A percentile compares a stretch with the other conserved stretches of the same genome.
Evolutionary conservation across 306 rosid genomes (phyloP).

Genomic region (Lathyrus oleraceus): DNA sequence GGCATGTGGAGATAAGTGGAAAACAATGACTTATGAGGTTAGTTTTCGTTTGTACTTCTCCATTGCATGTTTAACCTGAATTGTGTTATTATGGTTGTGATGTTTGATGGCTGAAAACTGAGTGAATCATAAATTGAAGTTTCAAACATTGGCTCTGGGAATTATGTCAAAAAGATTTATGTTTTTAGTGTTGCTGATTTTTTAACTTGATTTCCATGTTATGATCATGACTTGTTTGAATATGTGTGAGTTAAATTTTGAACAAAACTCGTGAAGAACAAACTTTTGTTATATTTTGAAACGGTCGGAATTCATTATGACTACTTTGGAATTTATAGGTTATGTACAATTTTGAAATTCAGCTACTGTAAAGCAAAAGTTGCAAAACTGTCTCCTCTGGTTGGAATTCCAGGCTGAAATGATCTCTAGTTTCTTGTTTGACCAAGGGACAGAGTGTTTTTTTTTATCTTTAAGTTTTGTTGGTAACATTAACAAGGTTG

Average conservation of each 20-base stretch:
- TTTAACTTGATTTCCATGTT: conserved; percentile 4
- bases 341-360: conserved; percentile 9
- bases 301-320: conserved; percentile 7
- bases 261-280: conserved; percentile 13
- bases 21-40: conserved; percentile 93
- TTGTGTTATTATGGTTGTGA: conserved; percentile 18
- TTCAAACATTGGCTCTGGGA: neutral
- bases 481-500: neutral
- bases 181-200: neutral
- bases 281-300: conserved; percentile 16
- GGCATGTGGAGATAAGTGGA: conserved; percentile 98
- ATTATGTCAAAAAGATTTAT: conserved; percentile 1
- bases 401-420: conserved; percentile 9
- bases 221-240: neutral
- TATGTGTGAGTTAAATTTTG: conserved; percentile 7
- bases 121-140: conserved; percentile 20
- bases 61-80: conserved; percentile 20
- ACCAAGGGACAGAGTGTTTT: neutral
- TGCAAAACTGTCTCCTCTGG: conserved; percentile 7
- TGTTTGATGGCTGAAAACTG: conserved; percentile 27
- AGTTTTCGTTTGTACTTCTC: conserved; percentile 31
- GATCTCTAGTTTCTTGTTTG: neutral
- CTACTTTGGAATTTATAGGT: conserved; percentile 15
- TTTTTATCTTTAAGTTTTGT: neutral
- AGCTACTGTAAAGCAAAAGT: conserved; percentile 8